These are phyloP conservation scores for Akanthomyces uredinophilus DNA, from an alignment of 2,329 filamentous ascomycete genomes.

Conservation along the genomic window DNA sequence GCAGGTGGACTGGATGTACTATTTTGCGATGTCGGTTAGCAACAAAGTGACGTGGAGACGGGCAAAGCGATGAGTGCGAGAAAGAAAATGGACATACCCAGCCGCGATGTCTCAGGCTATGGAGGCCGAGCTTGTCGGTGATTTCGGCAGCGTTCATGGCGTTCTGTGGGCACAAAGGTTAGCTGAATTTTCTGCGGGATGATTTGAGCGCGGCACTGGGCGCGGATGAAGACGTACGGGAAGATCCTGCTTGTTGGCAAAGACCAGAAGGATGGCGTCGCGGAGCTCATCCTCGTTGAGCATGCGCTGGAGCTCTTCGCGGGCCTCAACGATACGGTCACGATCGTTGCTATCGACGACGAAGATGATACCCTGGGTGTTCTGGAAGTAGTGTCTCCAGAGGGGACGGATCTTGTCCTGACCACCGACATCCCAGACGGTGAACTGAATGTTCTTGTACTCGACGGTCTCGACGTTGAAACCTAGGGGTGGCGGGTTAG, in stretches of 20 bases:
- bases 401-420: constrained; percentile 99
- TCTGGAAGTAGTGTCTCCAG: constrained; percentile 99
- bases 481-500: constrained; percentile 43
- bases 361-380: constrained; percentile 99
- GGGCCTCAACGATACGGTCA: constrained; percentile 94
- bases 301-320: constrained; percentile 95
- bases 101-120: constrained; percentile 95
- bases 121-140: constrained; percentile 98
- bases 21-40: constrained; percentile 19
- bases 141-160: constrained; percentile 99
- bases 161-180: constrained; percentile 55
- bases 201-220: constrained; percentile 3
- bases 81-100: constrained; percentile 69
- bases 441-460: constrained; percentile 99
- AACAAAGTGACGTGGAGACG: not conserved
- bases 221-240: constrained; percentile 59
- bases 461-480: constrained; percentile 99
- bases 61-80: not conserved
- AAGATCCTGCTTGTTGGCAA: constrained; percentile 99
- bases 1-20: constrained; percentile 99
- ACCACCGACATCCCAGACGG: constrained; percentile 99
- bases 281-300: constrained; percentile 98
- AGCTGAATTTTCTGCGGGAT: constrained; percentile 16
- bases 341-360: constrained; percentile 99
- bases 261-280: constrained; percentile 93